Base-by-base conservation (phyloP, 2,329 filamentous ascomycete species). In the Chaetomium olivaceum region DNA sequence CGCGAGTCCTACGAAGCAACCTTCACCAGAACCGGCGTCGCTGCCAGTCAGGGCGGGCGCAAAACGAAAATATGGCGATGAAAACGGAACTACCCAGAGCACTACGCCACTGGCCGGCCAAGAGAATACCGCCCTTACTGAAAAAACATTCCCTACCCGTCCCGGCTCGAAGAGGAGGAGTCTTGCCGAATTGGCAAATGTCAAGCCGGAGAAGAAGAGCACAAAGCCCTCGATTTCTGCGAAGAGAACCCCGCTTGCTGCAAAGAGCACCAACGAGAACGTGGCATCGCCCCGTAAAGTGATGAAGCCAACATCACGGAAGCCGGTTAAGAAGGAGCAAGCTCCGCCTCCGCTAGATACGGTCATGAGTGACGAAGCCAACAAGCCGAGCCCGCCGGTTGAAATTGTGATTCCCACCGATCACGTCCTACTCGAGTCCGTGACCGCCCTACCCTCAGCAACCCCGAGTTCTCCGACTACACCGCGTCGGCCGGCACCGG, bases 51-150 rank as follows among this genome's bases (percentile, higher is more conserved):
- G 83, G 74, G 74, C 79, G 36, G 81, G 82, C 56, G 80, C 84
- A 61, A 89, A 89, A 78, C 79, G 87, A 61, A 89, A 89, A 71
- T 80, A 82, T 56, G 82, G 83, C 57, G 86, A 88, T 21, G 86
- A 88, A 52, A 79, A 81, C 33, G 81, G 82, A 29, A 76, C 75
- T 11, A 68, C 67, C 2, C 73, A 74, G 36, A 64, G 71, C 2
- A 62, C 73, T 4, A 81, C 78, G 68, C 71, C 76, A 1, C 74
- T 73, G 62, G 72, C 58, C n/a, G 71, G 64, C 50, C 76, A 74
- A 67, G 71, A 70, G 63, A 80, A 73, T 66, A 69, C 68, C 51
- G 67, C 36, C 25, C 67, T 6, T 64, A 68, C 58, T 16, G 58
- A 60, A 9, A 67, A 59, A 56, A 25, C 33, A 16, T 54, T 65